Evolutionary conservation across 2,329 filamentous ascomycete species (phyloP).

Genomic region (Aureobasidium sp.): DNA sequence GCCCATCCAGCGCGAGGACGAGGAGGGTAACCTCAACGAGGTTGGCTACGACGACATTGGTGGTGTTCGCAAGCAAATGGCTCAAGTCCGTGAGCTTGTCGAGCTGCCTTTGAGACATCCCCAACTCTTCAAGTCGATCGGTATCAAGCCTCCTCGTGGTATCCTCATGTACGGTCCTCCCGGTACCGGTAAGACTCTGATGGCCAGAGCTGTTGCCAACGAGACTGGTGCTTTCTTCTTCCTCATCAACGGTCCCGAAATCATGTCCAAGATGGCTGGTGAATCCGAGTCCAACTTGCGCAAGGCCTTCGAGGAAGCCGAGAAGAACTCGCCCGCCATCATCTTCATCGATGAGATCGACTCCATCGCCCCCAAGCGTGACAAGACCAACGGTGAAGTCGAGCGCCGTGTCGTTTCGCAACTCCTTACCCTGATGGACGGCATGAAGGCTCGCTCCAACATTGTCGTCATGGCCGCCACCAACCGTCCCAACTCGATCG

Average conservation of each 20-base stretch:
- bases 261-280: slow-evolving; percentile 99
- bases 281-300: slow-evolving; percentile 97
- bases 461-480: slow-evolving; percentile 99
- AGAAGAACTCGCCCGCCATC: slow-evolving; percentile 98
- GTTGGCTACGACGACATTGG: slow-evolving; percentile 99
- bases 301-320: slow-evolving; percentile 98
- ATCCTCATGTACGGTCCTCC: slow-evolving; percentile 90
- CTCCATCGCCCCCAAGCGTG: slow-evolving; percentile 97
- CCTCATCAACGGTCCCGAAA: slow-evolving; percentile 97
- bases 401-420: slow-evolving; percentile 98
- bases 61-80: slow-evolving; percentile 99
- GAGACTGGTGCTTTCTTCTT: slow-evolving; percentile 99
- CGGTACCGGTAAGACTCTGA: slow-evolving; percentile 98
- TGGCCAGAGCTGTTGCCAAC: slow-evolving; percentile 97
- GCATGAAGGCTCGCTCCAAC: slow-evolving; percentile 98
- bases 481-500: slow-evolving; percentile 97
- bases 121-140: slow-evolving; percentile 99
- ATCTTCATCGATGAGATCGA: slow-evolving; percentile 99
- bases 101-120: slow-evolving; percentile 94
- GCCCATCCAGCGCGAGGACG: slow-evolving; percentile 93
- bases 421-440: slow-evolving; percentile 95
- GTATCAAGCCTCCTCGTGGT: slow-evolving; percentile 98
- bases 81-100: slow-evolving; percentile 96
- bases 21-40: slow-evolving; percentile 98
- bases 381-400: slow-evolving; percentile 98